A percentile compares a stretch with the other conserved stretches of the same genome.
Conservation (phyloP, 1,284 basidiomycete genomes). For the Cutaneotrichosporon daszewskae region DNA sequence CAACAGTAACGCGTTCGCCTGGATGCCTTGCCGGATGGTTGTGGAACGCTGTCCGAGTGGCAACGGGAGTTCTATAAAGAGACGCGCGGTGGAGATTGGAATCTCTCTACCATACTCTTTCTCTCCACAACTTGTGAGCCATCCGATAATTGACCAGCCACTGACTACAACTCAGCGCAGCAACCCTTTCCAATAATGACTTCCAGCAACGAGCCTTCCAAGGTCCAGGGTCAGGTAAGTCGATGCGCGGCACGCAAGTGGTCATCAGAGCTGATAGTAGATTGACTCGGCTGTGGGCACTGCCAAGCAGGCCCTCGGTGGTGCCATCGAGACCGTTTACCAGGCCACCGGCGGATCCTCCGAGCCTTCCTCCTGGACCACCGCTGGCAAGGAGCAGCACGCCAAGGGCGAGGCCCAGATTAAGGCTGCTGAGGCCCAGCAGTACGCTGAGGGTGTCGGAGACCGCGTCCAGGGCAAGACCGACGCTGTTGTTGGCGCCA, state of each 20-base stretch:
- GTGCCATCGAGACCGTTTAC: slow-evolving; percentile 55
- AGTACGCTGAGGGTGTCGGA: slow-evolving; percentile 54
- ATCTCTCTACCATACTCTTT: not conserved
- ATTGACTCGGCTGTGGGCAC: slow-evolving; percentile 44
- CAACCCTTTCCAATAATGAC: not conserved
- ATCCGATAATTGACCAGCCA: no score
- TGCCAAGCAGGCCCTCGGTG: slow-evolving; percentile 51
- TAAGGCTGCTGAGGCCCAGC: slow-evolving; percentile 42
- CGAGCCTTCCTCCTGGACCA: slow-evolving; percentile 23
- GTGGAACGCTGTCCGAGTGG: no score
- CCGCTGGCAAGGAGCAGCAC: slow-evolving; percentile 53
- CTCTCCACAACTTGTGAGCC: no score
- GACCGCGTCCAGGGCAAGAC: slow-evolving; percentile 63
- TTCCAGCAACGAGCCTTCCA: slow-evolving; percentile 49
- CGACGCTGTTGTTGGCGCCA: slow-evolving; percentile 58
- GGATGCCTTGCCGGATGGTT: no score
- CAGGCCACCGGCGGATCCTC: slow-evolving; percentile 39
- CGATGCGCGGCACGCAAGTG: not conserved
- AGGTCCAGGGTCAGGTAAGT: slow-evolving; percentile 56
- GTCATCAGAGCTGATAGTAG: slow-evolving; percentile 10
- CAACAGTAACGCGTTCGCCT: no score
- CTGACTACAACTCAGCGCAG: no score
- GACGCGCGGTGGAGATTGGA: no score
- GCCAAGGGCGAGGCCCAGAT: slow-evolving; percentile 56
- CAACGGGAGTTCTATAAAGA: no score